Evolutionary conservation across 1,284 basidiomycete species (phyloP).

Genomic region (Agaricales sp.): DNA sequence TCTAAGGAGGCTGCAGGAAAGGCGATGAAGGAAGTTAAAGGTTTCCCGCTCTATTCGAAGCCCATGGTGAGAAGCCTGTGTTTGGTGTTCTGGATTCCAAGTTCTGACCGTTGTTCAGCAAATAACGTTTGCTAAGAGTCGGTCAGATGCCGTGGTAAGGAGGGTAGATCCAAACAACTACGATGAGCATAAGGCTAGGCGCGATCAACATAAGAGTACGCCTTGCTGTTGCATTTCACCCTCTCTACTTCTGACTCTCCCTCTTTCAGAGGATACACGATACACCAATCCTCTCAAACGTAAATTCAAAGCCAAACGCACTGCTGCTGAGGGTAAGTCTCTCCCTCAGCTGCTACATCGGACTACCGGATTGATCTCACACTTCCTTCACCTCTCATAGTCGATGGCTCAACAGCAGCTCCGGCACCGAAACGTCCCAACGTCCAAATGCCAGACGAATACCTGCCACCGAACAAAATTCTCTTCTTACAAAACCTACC

Average conservation of each 20-base stretch:
- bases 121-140: constrained; percentile 85
- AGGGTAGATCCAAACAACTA: constrained; percentile 53
- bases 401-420: constrained; percentile 57
- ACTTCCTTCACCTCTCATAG: constrained; percentile 24
- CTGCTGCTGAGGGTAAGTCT: constrained; percentile 65
- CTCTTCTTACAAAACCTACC: constrained; percentile 96
- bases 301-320: constrained; percentile 72
- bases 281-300: constrained; percentile 81
- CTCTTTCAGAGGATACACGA: constrained; percentile 56
- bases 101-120: constrained; percentile 40
- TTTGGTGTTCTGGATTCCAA: constrained; percentile 1
- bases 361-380: constrained; percentile 7
- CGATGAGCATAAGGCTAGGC: constrained; percentile 65
- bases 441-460: constrained; percentile 98
- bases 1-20: constrained; percentile 74
- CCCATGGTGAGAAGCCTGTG: constrained; percentile 65
- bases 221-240: constrained; percentile 7
- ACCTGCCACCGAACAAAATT: constrained; percentile 98
- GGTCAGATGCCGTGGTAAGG: constrained; percentile 85
- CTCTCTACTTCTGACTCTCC: constrained; percentile 6
- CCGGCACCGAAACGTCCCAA: constrained; percentile 67
- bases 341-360: constrained; percentile 7
- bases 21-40: constrained; percentile 85
- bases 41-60: constrained; percentile 94
- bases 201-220: constrained; percentile 79